Evolutionary conservation across 805 yeast species (phyloP).

Genomic region (Ogataea paraovalis): DNA sequence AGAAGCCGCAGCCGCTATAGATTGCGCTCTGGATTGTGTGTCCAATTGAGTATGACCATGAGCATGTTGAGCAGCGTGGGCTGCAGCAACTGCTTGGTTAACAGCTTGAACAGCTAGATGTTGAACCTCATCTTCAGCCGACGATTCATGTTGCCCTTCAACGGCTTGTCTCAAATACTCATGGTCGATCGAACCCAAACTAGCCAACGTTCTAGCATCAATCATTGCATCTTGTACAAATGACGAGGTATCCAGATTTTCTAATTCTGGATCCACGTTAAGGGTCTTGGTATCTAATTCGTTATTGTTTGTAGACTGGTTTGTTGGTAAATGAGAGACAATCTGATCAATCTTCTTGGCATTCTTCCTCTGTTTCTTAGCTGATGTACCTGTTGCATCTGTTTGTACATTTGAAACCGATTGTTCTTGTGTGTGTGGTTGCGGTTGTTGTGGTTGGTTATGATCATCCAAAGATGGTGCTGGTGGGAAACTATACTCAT

Average conservation of each 20-base stretch:
- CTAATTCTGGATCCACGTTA: conserved; percentile 47
- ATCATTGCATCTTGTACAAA: conserved; percentile 67
- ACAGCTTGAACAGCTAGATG: conserved; percentile 32
- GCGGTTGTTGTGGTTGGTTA: background rate
- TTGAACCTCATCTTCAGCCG: conserved; percentile 27
- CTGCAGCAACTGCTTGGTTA: conserved; percentile 21
- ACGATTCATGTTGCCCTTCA: conserved; percentile 16
- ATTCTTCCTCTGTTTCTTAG: conserved; percentile 10
- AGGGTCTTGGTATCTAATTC: background rate
- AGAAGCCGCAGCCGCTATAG: conserved; percentile 18
- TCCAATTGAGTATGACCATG: background rate
- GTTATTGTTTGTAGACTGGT: background rate
- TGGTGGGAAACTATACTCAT: background rate
- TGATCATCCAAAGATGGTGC: background rate
- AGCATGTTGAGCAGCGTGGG: conserved; percentile 1
- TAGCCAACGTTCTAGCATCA: conserved; percentile 62
- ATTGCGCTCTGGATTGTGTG: conserved; percentile 19
- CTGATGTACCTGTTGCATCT: background rate
- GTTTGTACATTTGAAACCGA: too few species aligned
- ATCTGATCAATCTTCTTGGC: conserved; percentile 9
- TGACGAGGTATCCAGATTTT: conserved; percentile 42
- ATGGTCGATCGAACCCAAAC: conserved; percentile 33
- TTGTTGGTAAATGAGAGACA: background rate
- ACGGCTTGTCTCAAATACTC: conserved; percentile 29
- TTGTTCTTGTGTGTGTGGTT: too few species aligned